Conservation (phyloP, 192 early-diverging fungal genomes). For the Coemansia reversa region DNA sequence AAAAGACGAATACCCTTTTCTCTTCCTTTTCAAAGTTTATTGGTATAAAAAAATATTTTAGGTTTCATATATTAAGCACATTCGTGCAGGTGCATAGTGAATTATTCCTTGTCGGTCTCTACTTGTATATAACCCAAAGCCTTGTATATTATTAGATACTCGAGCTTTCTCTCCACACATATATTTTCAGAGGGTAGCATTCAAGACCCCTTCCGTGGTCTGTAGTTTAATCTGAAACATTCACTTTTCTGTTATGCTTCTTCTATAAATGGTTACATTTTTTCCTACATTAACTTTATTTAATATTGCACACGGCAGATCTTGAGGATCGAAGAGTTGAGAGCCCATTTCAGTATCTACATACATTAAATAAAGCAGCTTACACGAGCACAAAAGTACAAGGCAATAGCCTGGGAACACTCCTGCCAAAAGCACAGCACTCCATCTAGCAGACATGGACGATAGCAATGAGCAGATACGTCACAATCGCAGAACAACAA, state of each 20-base stretch:
- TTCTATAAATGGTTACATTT: background rate
- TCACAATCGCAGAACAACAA: constrained; percentile 24
- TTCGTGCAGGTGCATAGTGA: background rate
- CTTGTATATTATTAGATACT: too few relatives aligned
- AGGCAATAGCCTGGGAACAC: background rate
- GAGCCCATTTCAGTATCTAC: background rate
- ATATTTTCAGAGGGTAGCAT: too few relatives aligned
- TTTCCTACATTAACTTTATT: background rate
- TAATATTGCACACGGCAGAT: background rate
- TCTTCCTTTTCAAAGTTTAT: background rate
- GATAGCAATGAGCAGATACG: too few relatives aligned
- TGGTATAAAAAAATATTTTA: background rate
- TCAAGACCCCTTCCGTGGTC: background rate
- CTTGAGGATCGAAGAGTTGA: background rate
- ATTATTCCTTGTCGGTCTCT: background rate
- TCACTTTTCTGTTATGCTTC: background rate
- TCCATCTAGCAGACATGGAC: background rate
- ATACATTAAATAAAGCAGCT: background rate
- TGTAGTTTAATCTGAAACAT: background rate
- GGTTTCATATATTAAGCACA: background rate
- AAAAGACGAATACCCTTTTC: background rate
- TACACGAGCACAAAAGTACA: background rate
- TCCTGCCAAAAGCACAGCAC: background rate
- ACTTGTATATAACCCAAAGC: background rate
- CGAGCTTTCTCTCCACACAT: background rate